Conservation (phyloP, 441 rosid species). For the Capsella rubella region DNA sequence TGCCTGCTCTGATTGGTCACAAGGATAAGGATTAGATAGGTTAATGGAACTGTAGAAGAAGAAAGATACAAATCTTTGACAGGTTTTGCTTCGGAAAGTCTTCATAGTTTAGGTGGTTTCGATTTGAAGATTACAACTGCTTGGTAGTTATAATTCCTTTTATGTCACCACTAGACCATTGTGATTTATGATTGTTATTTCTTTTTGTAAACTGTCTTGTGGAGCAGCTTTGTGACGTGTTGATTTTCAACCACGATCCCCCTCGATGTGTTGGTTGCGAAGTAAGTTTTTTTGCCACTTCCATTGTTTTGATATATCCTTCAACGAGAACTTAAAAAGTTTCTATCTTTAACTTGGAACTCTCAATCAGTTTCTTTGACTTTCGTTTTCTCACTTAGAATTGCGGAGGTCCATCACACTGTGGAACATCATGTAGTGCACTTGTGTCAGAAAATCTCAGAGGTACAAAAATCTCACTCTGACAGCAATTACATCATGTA, state of each 20-base stretch:
- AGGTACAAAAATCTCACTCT: conserved; percentile 54
- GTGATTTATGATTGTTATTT: conserved; percentile 41
- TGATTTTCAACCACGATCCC: conserved; percentile 89
- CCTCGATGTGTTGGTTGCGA: conserved; percentile 81
- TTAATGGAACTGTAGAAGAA: conserved; percentile 22
- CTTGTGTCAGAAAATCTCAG: conserved; percentile 61
- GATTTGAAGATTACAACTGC: conserved; percentile 19
- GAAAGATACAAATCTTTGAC: conserved; percentile 5
- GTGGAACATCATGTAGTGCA: conserved; percentile 87
- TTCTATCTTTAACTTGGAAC: not conserved
- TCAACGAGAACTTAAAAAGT: not conserved
- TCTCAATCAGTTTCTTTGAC: conserved; percentile 17
- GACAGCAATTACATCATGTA: not conserved
- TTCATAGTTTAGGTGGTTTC: conserved; percentile 21
- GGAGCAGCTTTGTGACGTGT: conserved; percentile 85
- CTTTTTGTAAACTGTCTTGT: conserved; percentile 30
- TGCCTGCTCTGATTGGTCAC: conserved; percentile 12
- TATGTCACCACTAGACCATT: conserved; percentile 7
- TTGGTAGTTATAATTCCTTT: conserved; percentile 19
- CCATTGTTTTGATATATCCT: conserved; percentile 16
- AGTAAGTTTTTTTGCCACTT: conserved; percentile 57
- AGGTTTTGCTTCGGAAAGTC: conserved; percentile 20
- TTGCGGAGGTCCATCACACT: conserved; percentile 80
- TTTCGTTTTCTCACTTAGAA: conserved; percentile 54
- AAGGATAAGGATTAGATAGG: conserved; percentile 12